A percentile compares a stretch with the other conserved stretches of the same genome.
phyloP scores from a whole-genome alignment of 1,139 yeast genomes.

The Arxiozyma slooffiae region DNA sequence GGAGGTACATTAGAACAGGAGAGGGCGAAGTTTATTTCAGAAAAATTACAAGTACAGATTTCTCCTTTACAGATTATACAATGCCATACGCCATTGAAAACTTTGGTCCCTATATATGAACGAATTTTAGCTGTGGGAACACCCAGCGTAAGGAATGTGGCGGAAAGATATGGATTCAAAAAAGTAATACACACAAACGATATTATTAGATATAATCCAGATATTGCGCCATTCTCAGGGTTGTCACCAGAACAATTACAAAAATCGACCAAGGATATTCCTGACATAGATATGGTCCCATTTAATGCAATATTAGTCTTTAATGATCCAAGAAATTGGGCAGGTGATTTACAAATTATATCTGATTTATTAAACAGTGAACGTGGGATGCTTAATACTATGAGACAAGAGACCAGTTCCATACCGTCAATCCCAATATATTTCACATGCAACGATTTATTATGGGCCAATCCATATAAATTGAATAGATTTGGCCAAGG shows the following conservation, averaged over 20 bases:
- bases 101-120: slow-evolving; percentile 43
- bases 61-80: slow-evolving; percentile 66
- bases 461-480: slow-evolving; percentile 81
- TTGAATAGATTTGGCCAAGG: slow-evolving; percentile 91
- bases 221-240: slow-evolving; percentile 56
- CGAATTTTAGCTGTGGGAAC: slow-evolving; percentile 82
- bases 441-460: slow-evolving; percentile 78
- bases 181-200: slow-evolving; percentile 74
- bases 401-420: slow-evolving; percentile 29
- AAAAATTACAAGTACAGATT: slow-evolving; percentile 41
- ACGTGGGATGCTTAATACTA: slow-evolving; percentile 58
- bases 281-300: slow-evolving; percentile 34
- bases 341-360: slow-evolving; percentile 72
- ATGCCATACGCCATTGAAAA: slow-evolving; percentile 83
- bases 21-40: slow-evolving; percentile 49
- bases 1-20: slow-evolving; percentile 71
- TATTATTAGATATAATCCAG: slow-evolving; percentile 40
- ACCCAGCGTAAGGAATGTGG: slow-evolving; percentile 64
- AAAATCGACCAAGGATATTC: slow-evolving; percentile 34
- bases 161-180: slow-evolving; percentile 67
- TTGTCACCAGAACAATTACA: slow-evolving; percentile 51
- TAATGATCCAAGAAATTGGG: slow-evolving; percentile 88
- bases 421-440: slow-evolving; percentile 68
- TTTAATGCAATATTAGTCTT: slow-evolving; percentile 78
- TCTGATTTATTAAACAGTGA: slow-evolving; percentile 61